Conservation (phyloP, 768 basidiomycete genomes). For the Boletus edulis region DNA sequence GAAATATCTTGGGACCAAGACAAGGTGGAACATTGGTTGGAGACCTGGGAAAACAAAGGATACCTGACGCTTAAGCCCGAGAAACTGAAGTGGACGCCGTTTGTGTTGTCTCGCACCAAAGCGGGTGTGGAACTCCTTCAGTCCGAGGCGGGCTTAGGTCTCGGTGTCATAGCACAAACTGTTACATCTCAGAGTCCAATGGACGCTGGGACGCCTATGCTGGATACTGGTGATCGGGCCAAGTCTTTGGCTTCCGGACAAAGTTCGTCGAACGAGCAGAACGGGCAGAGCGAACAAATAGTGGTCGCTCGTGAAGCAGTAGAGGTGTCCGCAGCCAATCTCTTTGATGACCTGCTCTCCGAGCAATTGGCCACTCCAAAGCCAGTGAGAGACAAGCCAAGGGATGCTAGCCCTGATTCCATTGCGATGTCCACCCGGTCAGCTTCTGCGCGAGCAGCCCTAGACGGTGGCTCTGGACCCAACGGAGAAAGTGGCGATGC, state of each 20-base stretch:
- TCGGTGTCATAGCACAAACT: conserved; percentile 7
- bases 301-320: not conserved
- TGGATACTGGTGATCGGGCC: conserved; percentile 15
- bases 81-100: conserved; percentile 93
- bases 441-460: conserved; percentile 17
- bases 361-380: conserved; percentile 16
- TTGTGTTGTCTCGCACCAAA: conserved; percentile 58
- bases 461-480: conserved; percentile 8
- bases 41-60: conserved; percentile 73
- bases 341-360: conserved; percentile 30
- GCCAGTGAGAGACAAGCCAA: conserved; percentile 14
- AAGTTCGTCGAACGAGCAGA: conserved; percentile 13
- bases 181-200: conserved; percentile 14
- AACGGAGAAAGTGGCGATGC: conserved; percentile 6
- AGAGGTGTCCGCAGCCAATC: conserved; percentile 27
- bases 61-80: conserved; percentile 77
- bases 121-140: conserved; percentile 28
- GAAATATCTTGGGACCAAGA: conserved; percentile 71
- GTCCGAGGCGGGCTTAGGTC: conserved; percentile 11
- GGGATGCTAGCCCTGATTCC: conserved; percentile 14
- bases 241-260: conserved; percentile 15
- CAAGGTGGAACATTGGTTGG: conserved; percentile 62
- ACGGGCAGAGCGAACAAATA: conserved; percentile 16
- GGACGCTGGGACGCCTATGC: conserved; percentile 24
- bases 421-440: conserved; percentile 18